Base-by-base conservation (phyloP, 2,329 filamentous ascomycete species). In the Aaosphaeria pasadenensis region DNA sequence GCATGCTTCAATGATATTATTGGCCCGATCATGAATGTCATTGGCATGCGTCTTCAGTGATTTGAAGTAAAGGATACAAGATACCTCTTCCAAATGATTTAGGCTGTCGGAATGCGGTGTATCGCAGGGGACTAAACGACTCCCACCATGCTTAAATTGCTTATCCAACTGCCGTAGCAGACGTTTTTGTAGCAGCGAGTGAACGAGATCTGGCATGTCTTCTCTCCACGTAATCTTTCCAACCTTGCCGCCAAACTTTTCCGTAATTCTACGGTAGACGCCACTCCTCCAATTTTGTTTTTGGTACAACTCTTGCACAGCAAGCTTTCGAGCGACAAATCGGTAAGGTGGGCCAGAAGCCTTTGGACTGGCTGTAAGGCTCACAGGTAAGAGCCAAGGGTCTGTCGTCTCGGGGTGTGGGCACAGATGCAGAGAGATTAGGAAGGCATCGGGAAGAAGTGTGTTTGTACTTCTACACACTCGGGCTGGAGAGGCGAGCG, bases 401-500 rank as follows among this genome's bases (percentile, higher is more conserved):
- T 70, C 57, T 0, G 66, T 60, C 0, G 79, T 81, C 7, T 75
- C 69, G 0, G 84, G 84, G 47, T 87, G 77, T 1, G 70, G 60
- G 9, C 83, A 70, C 2, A 83, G 59, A 30, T 77, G 75, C 50
- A 89, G 84, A 31, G 80, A 74, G 46, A 87, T 80, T 4, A 89
- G 71, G 61, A 89, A 86, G 58, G 78, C 83, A 11, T 66, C 68
- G 1, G 87, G 87, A 5, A 89, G 66, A 1, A 61, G 59, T 0
- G 65, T 61, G 0, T 58, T 51, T 1, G 83, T 83, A 31, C 78
- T 61, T 24, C 67, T 59, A 58, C 85, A 88, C 48, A 64, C 57
- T 46, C 87, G 82, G 24, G 85, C 48, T 0, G 83, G 81, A 0
- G 80, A 79, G 30, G 80, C 80, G 24, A 91, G 77, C 5, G 83